Evolutionary conservation across 225 moss, liverwort and hornwort genomes (phyloP).

Genomic region (Rhytidiadelphus loreus): DNA sequence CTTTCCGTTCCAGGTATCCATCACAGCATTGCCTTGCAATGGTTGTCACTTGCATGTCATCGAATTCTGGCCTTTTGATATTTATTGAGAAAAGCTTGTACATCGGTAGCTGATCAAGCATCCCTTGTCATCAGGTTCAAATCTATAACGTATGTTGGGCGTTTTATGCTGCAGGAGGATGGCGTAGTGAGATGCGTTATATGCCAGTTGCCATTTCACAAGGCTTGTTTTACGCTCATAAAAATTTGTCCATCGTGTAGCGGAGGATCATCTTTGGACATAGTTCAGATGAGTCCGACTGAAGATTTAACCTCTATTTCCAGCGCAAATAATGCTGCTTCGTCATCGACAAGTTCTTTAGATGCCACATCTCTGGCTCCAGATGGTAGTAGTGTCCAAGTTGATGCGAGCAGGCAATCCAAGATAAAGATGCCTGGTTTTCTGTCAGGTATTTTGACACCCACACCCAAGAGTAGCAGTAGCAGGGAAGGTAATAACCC

Average conservation of each 20-base stretch:
- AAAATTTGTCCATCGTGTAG: constrained; percentile 53
- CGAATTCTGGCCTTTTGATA: neutral
- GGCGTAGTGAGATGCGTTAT: constrained; percentile 61
- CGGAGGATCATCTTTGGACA: constrained; percentile 24
- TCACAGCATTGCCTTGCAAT: neutral
- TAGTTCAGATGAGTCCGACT: constrained; percentile 4
- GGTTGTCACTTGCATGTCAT: neutral
- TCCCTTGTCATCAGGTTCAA: neutral
- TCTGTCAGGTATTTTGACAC: constrained; percentile 34
- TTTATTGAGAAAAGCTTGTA: neutral
- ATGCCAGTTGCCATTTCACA: constrained; percentile 76
- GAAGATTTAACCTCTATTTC: constrained; percentile 6
- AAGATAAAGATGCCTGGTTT: constrained; percentile 41
- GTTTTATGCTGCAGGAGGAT: constrained; percentile 52
- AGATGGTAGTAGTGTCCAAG: constrained; percentile 12
- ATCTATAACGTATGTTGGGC: neutral
- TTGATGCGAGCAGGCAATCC: constrained; percentile 11
- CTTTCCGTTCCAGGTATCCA: constrained; percentile 73
- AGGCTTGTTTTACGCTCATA: constrained; percentile 48
- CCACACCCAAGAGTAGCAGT: constrained; percentile 28
- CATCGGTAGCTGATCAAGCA: neutral
- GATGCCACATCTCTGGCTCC: constrained; percentile 1
- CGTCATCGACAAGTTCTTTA: constrained; percentile 3
- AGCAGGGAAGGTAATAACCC: constrained; percentile 27
- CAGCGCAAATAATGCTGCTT: neutral